Conservation (phyloP, 352 stramenopile species). For the Globisporangium paddicum region DNA sequence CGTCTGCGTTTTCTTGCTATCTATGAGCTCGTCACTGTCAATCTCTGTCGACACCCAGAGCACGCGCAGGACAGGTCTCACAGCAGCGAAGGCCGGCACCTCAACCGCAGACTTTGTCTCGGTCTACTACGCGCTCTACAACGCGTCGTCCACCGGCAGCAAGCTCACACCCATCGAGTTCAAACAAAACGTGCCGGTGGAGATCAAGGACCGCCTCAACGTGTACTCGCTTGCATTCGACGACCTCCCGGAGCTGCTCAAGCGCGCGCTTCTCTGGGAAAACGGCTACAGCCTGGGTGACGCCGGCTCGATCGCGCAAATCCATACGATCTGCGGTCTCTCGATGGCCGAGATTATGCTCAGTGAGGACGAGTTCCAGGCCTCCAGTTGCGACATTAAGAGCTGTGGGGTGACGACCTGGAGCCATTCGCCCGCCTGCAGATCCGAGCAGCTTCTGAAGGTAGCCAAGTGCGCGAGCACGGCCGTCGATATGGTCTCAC, state of each 20-base stretch:
- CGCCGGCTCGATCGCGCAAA: conserved; percentile 19
- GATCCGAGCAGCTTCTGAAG: conserved; percentile 7
- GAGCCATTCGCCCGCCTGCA: conserved; percentile 3
- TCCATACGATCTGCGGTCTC: conserved; percentile 19
- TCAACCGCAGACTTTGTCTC: conserved; percentile 7
- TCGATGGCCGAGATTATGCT: conserved; percentile 28
- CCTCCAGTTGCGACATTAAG: conserved; percentile 9
- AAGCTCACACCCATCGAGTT: conserved; percentile 2
- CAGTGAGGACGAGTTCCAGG: conserved; percentile 20
- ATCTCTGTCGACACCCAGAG: background rate
- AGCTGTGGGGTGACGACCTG: conserved; percentile 3
- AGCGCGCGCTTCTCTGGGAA: conserved; percentile 61
- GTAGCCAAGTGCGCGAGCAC: conserved; percentile 17
- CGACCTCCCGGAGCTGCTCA: conserved; percentile 28
- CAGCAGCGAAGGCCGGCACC: background rate
- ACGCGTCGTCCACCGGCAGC: no score
- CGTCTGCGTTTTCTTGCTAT: background rate
- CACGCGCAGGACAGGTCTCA: background rate
- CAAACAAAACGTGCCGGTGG: conserved; percentile 8
- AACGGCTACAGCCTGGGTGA: conserved; percentile 28
- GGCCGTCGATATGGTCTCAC: conserved; percentile 9
- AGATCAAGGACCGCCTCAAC: conserved; percentile 11
- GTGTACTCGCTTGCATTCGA: conserved; percentile 10
- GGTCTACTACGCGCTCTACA: conserved; percentile 1
- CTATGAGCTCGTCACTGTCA: background rate